phyloP scores from a whole-genome alignment of 257 asterid species.

The Paraleonurus japonicus region DNA sequence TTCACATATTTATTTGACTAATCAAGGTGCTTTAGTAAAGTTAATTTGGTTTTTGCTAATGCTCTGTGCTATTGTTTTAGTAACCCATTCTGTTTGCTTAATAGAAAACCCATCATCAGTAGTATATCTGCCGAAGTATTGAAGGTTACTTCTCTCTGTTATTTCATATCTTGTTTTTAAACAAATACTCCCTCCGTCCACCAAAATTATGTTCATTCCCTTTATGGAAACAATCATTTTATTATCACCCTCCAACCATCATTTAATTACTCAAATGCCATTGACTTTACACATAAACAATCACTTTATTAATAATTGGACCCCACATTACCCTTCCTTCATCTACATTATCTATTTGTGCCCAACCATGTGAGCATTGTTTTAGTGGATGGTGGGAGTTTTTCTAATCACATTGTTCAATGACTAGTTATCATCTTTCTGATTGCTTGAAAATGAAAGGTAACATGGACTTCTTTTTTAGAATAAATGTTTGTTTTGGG shows the following conservation, averaged over 20 bases:
- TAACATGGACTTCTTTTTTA: neutral
- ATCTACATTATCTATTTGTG: too few relatives aligned
- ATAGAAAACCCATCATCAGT: neutral
- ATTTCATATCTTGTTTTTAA: slow-evolving; percentile 11
- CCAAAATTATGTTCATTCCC: too few relatives aligned
- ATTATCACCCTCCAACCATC: too few relatives aligned
- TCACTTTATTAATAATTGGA: too few relatives aligned
- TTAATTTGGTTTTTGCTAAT: neutral
- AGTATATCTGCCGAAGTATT: neutral
- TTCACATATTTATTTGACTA: neutral
- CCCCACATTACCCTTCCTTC: too few relatives aligned
- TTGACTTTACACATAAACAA: too few relatives aligned
- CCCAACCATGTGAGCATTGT: too few relatives aligned
- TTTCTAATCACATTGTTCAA: neutral
- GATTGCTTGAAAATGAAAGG: slow-evolving; percentile 6
- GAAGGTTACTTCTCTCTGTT: neutral
- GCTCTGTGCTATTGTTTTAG: neutral
- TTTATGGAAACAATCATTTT: too few relatives aligned
- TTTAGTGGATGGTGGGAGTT: too few relatives aligned
- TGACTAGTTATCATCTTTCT: neutral
- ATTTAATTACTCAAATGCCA: too few relatives aligned
- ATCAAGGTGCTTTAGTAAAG: neutral
- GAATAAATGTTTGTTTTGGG: neutral
- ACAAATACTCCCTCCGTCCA: too few relatives aligned
- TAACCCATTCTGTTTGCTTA: slow-evolving; percentile 4